Percentiles rank a stretch among this genome's conserved stretches.
These are phyloP conservation scores for Wakefieldia striispora DNA, from an alignment of 768 basidiomycete species.

Conservation along the genomic window DNA sequence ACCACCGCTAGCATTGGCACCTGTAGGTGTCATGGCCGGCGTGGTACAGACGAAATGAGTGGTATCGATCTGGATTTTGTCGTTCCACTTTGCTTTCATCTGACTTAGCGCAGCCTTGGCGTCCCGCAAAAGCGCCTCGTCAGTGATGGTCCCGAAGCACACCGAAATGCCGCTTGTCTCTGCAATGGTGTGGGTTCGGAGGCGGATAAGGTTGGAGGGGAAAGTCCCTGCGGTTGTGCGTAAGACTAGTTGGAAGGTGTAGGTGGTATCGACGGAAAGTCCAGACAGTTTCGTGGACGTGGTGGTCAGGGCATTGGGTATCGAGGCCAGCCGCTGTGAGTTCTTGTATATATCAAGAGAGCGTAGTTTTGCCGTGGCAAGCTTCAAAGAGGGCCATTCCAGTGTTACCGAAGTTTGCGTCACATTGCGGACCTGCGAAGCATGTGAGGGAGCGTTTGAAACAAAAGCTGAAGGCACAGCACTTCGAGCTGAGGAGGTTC, in stretches of 20 bases:
- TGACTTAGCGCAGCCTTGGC: conserved; percentile 76
- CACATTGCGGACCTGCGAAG: conserved; percentile 74
- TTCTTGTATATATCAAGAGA: conserved; percentile 94
- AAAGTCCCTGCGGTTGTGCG: conserved; percentile 91
- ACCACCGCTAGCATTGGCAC: conserved; percentile 54
- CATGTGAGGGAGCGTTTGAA: neutral
- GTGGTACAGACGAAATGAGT: conserved; percentile 98
- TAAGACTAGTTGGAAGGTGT: conserved; percentile 91
- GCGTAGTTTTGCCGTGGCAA: conserved; percentile 84
- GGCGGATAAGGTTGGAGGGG: conserved; percentile 78
- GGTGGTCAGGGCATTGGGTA: conserved; percentile 78
- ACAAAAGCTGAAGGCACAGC: conserved; percentile 16
- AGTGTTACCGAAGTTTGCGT: conserved; percentile 97
- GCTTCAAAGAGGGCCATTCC: conserved; percentile 86
- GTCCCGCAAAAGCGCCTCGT: conserved; percentile 71
- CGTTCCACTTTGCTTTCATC: conserved; percentile 89
- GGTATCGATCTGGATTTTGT: conserved; percentile 95
- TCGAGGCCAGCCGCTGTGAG: conserved; percentile 80
- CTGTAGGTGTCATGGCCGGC: conserved; percentile 64
- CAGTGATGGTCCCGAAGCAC: conserved; percentile 90
- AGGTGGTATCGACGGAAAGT: conserved; percentile 78
- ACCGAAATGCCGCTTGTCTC: conserved; percentile 95
- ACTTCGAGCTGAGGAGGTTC: conserved; percentile 74
- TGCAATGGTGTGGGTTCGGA: conserved; percentile 90
- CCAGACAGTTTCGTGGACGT: conserved; percentile 87